Evolutionary conservation across 305 asterid species (phyloP).

Genomic region (Fraxinus greggii): DNA sequence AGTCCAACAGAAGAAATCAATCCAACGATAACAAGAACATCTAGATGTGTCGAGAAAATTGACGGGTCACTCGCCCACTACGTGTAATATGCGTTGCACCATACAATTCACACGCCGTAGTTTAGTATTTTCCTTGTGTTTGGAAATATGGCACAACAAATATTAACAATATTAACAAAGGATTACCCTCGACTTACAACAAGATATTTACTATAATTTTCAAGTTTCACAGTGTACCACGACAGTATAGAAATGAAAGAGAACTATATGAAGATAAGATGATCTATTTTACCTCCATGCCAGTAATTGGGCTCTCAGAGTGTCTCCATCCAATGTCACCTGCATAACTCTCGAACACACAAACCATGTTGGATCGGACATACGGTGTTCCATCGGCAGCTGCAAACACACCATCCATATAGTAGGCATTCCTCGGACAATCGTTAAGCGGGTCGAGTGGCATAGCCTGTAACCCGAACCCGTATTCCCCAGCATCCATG

Average conservation of each 20-base stretch:
- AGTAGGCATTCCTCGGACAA: slow-evolving; percentile 83
- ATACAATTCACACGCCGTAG: background rate
- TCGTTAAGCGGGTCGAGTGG: slow-evolving; percentile 85
- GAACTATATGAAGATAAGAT: background rate
- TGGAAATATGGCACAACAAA: background rate
- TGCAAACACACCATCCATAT: slow-evolving; percentile 80
- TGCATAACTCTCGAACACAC: slow-evolving; percentile 78
- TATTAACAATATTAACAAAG: background rate
- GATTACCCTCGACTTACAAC: background rate
- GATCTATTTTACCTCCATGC: slow-evolving; percentile 52
- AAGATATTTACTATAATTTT: background rate
- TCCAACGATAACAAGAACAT: background rate
- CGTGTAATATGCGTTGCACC: background rate
- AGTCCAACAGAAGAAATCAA: background rate
- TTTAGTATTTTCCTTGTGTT: background rate
- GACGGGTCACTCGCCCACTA: background rate
- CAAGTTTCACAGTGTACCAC: background rate
- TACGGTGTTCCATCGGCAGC: slow-evolving; percentile 92
- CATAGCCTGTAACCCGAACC: slow-evolving; percentile 93
- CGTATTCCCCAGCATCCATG: slow-evolving; percentile 99
- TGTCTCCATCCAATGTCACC: slow-evolving; percentile 98
- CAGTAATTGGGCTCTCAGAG: slow-evolving; percentile 81
- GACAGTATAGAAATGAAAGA: background rate
- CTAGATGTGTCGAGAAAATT: background rate
- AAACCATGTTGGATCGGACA: slow-evolving; percentile 71